These are phyloP conservation scores for Termitomyces heimii DNA, from an alignment of 768 basidiomycete genomes.

Conservation along the genomic window DNA sequence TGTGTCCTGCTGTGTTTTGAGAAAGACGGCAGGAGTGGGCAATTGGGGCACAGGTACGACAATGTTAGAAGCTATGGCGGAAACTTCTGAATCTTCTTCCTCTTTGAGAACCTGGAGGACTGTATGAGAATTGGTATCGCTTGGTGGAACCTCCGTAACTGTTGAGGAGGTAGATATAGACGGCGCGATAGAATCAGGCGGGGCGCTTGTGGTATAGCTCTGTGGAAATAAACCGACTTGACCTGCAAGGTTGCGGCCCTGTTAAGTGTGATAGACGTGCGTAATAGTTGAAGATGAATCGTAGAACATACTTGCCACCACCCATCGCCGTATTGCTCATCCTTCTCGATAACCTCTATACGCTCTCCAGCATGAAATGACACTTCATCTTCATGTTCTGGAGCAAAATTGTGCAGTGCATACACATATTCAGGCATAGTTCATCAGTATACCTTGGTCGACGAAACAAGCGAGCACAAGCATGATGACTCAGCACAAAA, in stretches of 20 bases:
- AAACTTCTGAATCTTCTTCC: constrained; percentile 35
- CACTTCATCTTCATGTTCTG: constrained; percentile 95
- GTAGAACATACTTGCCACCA: constrained; percentile 70
- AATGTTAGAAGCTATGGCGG: constrained; percentile 16
- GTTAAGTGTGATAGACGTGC: constrained; percentile 11
- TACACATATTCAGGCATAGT: constrained; percentile 80
- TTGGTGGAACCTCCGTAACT: constrained; percentile 8
- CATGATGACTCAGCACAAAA: neutral
- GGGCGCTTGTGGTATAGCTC: constrained; percentile 70
- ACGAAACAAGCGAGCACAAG: neutral
- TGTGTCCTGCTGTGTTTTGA: constrained; percentile 12
- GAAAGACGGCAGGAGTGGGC: constrained; percentile 25
- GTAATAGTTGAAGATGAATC: neutral
- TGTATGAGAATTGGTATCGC: constrained; percentile 14
- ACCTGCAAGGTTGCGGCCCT: constrained; percentile 83
- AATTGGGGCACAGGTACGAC: constrained; percentile 31
- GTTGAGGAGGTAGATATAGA: constrained; percentile 20
- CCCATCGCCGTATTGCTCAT: constrained; percentile 89
- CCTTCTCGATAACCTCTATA: constrained; percentile 89
- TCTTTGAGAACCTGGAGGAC: constrained; percentile 41
- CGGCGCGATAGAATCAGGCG: constrained; percentile 27
- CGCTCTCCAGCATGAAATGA: constrained; percentile 78
- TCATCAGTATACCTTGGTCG: neutral
- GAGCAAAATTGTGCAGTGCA: constrained; percentile 80
- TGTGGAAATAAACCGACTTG: constrained; percentile 89